phyloP scores from a whole-genome alignment of 306 rosid species.

The Cucurbita ficifolia region DNA sequence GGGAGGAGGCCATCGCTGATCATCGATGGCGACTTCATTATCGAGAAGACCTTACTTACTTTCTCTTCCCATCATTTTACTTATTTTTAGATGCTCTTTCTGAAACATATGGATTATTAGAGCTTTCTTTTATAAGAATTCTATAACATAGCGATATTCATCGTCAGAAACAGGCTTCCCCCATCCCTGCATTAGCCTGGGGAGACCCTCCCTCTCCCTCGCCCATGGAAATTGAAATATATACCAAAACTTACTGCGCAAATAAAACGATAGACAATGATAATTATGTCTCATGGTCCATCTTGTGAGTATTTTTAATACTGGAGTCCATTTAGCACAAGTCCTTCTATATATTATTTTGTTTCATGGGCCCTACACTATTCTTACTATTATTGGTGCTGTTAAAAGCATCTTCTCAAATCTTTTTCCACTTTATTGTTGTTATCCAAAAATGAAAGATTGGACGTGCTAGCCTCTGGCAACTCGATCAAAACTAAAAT shows the following conservation, averaged over 20 bases:
- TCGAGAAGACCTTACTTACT: conserved; percentile 2
- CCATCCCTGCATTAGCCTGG: conserved; percentile 4
- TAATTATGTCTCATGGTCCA: not conserved
- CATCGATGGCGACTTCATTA: conserved; percentile 8
- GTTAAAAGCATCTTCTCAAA: too few species aligned
- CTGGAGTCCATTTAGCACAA: too few species aligned
- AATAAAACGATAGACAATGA: conserved; percentile 13
- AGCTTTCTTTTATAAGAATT: conserved; percentile 9
- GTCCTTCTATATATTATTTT: too few species aligned
- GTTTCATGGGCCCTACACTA: too few species aligned
- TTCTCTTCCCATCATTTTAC: conserved; percentile 13
- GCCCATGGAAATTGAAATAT: conserved; percentile 15
- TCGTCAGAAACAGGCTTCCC: conserved; percentile 15
- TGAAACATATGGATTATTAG: conserved; percentile 1
- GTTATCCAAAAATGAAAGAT: too few species aligned
- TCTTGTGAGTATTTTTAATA: not conserved
- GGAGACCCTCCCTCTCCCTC: not conserved
- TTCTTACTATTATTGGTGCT: too few species aligned
- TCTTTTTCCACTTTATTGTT: too few species aligned
- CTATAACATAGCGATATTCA: not conserved
- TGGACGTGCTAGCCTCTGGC: too few species aligned
- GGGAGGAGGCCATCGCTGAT: conserved; percentile 47
- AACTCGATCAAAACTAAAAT: too few species aligned
- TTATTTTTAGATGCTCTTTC: conserved; percentile 8
- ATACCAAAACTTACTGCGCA: conserved; percentile 16